These are phyloP conservation scores for Fusarium falciforme DNA, from an alignment of 2,329 filamentous ascomycete species.

Conservation along the genomic window DNA sequence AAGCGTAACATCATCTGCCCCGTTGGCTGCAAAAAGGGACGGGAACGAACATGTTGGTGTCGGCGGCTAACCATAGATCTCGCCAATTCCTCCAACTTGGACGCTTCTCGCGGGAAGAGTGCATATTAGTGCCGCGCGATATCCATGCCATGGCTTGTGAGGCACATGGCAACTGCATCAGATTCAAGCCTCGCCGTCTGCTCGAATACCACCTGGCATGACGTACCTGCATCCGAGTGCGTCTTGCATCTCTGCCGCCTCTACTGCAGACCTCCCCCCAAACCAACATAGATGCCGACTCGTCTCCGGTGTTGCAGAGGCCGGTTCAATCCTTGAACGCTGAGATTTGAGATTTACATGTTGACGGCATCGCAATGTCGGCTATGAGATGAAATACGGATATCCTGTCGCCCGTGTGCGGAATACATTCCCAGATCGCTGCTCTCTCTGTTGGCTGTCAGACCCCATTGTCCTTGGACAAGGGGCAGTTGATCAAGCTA, in stretches of 20 bases:
- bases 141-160: not conserved
- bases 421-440: not conserved
- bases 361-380: slow-evolving; percentile 1
- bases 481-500: not conserved
- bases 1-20: slow-evolving; percentile 1
- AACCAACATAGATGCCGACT: not conserved
- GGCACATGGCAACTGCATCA: slow-evolving; percentile 9
- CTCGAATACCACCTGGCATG: not conserved
- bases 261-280: not conserved
- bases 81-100: not conserved
- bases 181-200: slow-evolving; percentile 3
- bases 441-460: not conserved
- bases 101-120: slow-evolving; percentile 6
- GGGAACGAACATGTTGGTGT: not conserved
- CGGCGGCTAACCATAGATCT: not conserved
- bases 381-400: slow-evolving; percentile 2
- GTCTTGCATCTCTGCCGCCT: not conserved
- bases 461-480: not conserved
- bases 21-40: not conserved
- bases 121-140: not conserved
- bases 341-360: slow-evolving; percentile 1
- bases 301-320: not conserved
- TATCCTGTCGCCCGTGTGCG: not conserved
- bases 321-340: not conserved
- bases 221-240: slow-evolving; percentile 1